Evolutionary conservation across 2,329 filamentous ascomycete species (phyloP), one percentile per base, ranked within the genome.

Genomic region (Dactylella cylindrospora): DNA sequence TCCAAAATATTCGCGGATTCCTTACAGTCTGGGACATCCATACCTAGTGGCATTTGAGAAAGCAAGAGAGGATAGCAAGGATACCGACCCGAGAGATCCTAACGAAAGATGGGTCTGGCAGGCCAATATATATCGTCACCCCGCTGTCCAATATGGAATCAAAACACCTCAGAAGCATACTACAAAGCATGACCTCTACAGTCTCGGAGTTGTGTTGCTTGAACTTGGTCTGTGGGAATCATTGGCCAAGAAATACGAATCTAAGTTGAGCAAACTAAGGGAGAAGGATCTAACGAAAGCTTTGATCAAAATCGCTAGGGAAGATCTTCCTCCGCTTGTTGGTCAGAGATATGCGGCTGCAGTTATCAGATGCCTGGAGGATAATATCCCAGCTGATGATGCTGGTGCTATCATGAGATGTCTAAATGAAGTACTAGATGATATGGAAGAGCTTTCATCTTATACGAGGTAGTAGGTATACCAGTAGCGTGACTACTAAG

Each of bases 171-270:
- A 31, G 17, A 17, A 9, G 6, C 32, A 46, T 46, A 25, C 28
- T 25, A 33, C 35, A 17, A 12, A 35, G 5, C 43, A 46, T 31
- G 43, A 46, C 19, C 19, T 46, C 15, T 46, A 46, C 19, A 35
- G 43, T 25, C 26, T 46, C 15, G 43, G 43, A 23, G 43, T 46
- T 12, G 19, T 46, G 12, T 26, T 46, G 43, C 15, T 46, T 6
- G 43, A 46, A 26, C 19, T 46, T 17, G 43, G 43, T 7, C 43
- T 46, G 13, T 46, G 43, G 43, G 19, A 35, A 19, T 19, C 25
- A 12, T 35, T 46, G 43, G 31, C 35, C 29, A 15, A 19, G 15
- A 46, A 22, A 9, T 46, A 46, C 15, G 20, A 35, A 12, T n/a
- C n/a, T n/a, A n/a, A n/a, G n/a, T 20, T 46, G 31, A 26, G 17